Percentiles rank a stretch among this genome's conserved stretches.
Conservation (phyloP, 306 rosid species). For the Malus asiatica region DNA sequence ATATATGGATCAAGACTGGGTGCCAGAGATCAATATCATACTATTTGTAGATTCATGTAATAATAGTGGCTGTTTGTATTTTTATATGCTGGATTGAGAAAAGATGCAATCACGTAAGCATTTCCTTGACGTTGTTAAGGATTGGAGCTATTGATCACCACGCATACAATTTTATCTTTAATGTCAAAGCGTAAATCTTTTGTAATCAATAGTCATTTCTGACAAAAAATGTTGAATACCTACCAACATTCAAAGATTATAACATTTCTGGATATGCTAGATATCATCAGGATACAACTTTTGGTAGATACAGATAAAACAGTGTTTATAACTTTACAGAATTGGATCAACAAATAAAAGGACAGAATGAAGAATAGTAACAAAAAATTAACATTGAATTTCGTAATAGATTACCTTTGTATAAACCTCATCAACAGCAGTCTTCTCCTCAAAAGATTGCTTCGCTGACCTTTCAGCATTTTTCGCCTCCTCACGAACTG, state of each 20-base stretch:
- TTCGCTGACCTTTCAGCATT: constrained; percentile 63
- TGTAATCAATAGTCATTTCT: neutral
- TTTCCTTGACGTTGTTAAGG: neutral
- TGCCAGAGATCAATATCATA: too few species aligned
- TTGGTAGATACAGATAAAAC: neutral
- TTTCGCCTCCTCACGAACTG: constrained; percentile 65
- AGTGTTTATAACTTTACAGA: too few species aligned
- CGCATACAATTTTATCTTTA: neutral
- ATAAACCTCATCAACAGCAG: constrained; percentile 53
- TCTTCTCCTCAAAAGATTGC: constrained; percentile 72
- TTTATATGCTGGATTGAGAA: neutral
- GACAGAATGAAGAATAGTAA: neutral
- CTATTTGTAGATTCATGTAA: neutral
- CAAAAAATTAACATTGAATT: neutral
- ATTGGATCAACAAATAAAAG: neutral
- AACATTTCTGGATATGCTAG: neutral
- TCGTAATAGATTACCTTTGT: constrained; percentile 49
- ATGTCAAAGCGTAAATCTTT: neutral
- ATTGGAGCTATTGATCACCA: neutral
- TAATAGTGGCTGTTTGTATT: neutral
- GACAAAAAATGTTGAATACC: neutral
- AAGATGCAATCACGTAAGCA: too few species aligned
- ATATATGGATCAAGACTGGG: neutral
- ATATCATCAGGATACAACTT: neutral
- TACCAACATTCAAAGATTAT: neutral